These are phyloP conservation scores for Colletotrichum sp. DNA, from an alignment of 2,329 filamentous ascomycete species.

Conservation along the genomic window DNA sequence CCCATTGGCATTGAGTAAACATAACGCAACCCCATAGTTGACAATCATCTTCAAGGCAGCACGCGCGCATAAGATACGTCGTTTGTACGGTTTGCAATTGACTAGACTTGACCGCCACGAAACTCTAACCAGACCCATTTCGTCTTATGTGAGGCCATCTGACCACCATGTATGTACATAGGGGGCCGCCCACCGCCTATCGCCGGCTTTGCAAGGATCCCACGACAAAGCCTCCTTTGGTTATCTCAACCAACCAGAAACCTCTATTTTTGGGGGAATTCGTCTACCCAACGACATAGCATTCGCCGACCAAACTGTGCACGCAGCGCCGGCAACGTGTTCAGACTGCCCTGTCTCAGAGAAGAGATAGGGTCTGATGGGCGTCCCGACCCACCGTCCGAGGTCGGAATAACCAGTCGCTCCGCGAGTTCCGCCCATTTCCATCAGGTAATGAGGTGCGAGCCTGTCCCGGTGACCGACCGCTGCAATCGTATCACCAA, in stretches of 20 bases:
- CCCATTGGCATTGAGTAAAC: background rate
- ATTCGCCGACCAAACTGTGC: background rate
- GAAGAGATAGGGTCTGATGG: background rate
- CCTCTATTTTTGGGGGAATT: background rate
- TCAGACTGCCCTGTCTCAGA: conserved; percentile 4
- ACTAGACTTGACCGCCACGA: background rate
- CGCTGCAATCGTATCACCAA: conserved; percentile 2
- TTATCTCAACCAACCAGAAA: conserved; percentile 12
- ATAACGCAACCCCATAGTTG: background rate
- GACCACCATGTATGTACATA: background rate
- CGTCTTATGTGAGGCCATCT: conserved; percentile 11
- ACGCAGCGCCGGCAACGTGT: background rate
- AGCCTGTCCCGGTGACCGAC: conserved; percentile 8
- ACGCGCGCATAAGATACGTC: background rate
- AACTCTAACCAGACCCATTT: background rate
- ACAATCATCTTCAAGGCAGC: background rate
- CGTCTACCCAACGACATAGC: background rate
- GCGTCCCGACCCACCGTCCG: conserved; percentile 19
- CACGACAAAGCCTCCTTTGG: background rate
- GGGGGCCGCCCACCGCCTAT: conserved; percentile 16
- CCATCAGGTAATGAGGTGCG: conserved; percentile 1
- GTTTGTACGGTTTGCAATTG: background rate
- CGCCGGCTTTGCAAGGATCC: conserved; percentile 19
- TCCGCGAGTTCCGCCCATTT: conserved; percentile 18
- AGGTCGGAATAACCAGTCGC: conserved; percentile 20